Evolutionary conservation across 805 yeast species (phyloP), one percentile per base, ranked within the genome.

Genomic region (Sugiyamaella valdiviana): DNA sequence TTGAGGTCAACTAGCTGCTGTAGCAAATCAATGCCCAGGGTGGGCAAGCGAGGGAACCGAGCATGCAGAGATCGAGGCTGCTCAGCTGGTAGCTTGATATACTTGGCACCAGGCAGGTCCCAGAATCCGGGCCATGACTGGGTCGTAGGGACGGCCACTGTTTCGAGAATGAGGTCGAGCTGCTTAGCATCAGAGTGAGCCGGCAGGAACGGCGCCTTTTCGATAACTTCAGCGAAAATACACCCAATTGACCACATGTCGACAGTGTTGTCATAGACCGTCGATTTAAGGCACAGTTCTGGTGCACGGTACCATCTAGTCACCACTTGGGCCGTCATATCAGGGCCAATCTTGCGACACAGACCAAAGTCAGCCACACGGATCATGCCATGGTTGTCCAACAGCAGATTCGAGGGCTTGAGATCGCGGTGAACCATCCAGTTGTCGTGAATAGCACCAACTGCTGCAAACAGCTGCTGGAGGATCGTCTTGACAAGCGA

Each of bases 301-400:
- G 59, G 57, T 4, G 58, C 53, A 3, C 67, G 54, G 60, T 76
- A 76, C 79, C 80, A 76, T 51, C 78, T 56, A 0, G 80, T 76
- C 9, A 76, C 79, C 7, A 76, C 80, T 15, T 51, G 39, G 36
- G 49, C 47, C 2, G 64, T 60, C 41, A 57, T 45, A 40, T 43
- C 54, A 15, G 36, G 23, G 22, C 96, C 96, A 69, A 29, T 72
- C 42, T 70, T 67, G 55, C 77, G 72, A 1, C 80, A 77, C 15
- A 78, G 54, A 0, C 96, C 96, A 70, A 90, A 90, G 67, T 91
- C 98, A 0, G 89, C 96, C 26, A 90, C 67, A 63, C 90, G 91
- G 36, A 90, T 79, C 23, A 71, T 69, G 0, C 95, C 96, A 2
- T 61, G 60, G 2, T 73, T 75, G 0, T 95, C 83, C 39, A 91